Base-by-base conservation (phyloP, 139 green algal genomes). In the Gonium pectorale region DNA sequence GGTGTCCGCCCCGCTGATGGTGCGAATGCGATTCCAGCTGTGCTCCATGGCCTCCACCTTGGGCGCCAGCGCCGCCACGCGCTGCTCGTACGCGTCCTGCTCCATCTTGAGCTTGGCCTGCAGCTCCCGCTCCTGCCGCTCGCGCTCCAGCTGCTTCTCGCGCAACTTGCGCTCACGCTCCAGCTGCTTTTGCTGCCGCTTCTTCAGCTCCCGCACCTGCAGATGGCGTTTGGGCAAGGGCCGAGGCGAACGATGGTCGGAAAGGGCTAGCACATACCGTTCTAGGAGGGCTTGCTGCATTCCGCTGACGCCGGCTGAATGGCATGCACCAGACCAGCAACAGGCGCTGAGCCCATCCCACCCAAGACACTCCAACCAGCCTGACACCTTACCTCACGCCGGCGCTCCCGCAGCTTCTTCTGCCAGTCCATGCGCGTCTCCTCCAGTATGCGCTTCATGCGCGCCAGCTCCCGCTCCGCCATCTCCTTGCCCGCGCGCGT, bases 41-140 rank as follows among this genome's bases (percentile, higher is more conserved):
- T 91, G 90, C 82, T 98, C 94, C 93, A 98, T 93, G 0, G 87
- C 91, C 66, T 98, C 93, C 38, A 98, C 92, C 90, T 97, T 80
- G 89, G 94, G 82, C 54, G 90, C 89, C 67, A 96, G 86, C 6
- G 89, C 89, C 56, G 90, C 88, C 77, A 96, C 90, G 85, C 93
- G 90, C 77, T 89, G 67, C 85, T 96, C 87, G 66, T 94, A 93
- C 3, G 91, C 89, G 67, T 94, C 89, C 63, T 91, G 87, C 84
- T 96, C 92, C 69, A 85, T 87, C 75, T 95, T 92, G 2, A 93
- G 81, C 79, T 94, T 94, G 22, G 85, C 85, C 70, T 89, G 86
- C n/a, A 91, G 81, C 67, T 92, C 91, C 7, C 86, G 85, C 68
- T 94, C 88, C 27, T 83, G 72, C 37, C 81, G 74, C 74, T 94